Conservation (phyloP, 2,329 filamentous ascomycete genomes). For the Colletotrichum agaves region DNA sequence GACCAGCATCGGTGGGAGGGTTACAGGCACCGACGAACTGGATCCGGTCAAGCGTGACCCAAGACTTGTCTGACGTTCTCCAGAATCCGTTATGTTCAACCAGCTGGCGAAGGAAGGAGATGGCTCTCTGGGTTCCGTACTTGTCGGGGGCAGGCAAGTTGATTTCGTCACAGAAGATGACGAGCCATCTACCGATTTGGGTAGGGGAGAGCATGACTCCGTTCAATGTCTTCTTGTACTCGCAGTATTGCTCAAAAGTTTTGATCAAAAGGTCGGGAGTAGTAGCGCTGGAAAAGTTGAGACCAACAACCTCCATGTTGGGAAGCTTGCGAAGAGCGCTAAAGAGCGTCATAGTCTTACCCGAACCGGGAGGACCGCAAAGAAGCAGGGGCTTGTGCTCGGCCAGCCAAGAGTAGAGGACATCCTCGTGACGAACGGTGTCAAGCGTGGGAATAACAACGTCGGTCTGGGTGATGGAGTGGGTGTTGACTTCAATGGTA, state of each 20-base stretch:
- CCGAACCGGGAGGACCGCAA: conserved; percentile 96
- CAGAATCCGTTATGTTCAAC: conserved; percentile 99
- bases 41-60: conserved; percentile 97
- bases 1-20: conserved; percentile 94
- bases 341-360: conserved; percentile 99
- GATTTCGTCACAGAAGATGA: conserved; percentile 99
- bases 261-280: conserved; percentile 98
- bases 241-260: conserved; percentile 99
- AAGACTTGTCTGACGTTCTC: conserved; percentile 96
- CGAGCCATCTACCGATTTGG: conserved; percentile 96
- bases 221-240: conserved; percentile 98
- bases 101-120: conserved; percentile 95
- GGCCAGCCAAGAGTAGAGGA: conserved; percentile 99
- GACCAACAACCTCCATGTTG: conserved; percentile 98
- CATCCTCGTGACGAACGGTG: conserved; percentile 96
- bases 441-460: conserved; percentile 98
- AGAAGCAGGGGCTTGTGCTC: conserved; percentile 97
- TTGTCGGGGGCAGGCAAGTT: conserved; percentile 98
- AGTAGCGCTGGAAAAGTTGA: conserved; percentile 99
- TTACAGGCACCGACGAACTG: conserved; percentile 99
- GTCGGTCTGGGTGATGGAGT: conserved; percentile 97
- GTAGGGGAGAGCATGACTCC: conserved; percentile 95
- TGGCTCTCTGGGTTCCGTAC: conserved; percentile 96
- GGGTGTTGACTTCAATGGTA: conserved; percentile 95
- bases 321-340: conserved; percentile 95